Conservation (phyloP, 306 rosid genomes). For the Lathyrus sativus region DNA sequence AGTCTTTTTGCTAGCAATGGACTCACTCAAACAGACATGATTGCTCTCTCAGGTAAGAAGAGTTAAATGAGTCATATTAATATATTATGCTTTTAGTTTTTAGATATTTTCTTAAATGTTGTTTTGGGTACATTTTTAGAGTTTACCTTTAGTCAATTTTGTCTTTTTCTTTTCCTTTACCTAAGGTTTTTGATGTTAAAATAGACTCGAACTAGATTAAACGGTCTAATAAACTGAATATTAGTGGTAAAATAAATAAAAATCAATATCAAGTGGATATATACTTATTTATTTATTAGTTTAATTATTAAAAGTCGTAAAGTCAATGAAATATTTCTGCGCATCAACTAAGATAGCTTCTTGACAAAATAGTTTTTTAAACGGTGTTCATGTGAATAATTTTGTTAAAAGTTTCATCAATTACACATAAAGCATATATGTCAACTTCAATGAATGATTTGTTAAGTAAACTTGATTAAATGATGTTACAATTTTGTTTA, state of each 20-base stretch:
- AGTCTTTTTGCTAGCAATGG: slow-evolving; percentile 56
- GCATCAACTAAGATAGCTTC: too few relatives aligned
- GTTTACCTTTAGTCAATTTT: background rate
- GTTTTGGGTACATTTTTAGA: background rate
- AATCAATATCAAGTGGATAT: too few relatives aligned
- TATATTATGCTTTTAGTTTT: background rate
- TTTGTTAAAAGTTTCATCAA: background rate
- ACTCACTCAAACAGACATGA: slow-evolving; percentile 67
- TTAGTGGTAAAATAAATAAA: too few relatives aligned
- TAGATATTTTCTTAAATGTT: background rate
- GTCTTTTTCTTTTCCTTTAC: too few relatives aligned
- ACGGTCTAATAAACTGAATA: too few relatives aligned
- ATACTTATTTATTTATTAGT: too few relatives aligned
- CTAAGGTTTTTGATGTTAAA: too few relatives aligned
- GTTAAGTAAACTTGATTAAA: background rate
- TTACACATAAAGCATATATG: background rate
- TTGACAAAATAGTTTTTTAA: too few relatives aligned
- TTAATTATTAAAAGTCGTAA: too few relatives aligned
- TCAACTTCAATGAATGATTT: background rate
- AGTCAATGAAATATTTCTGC: too few relatives aligned
- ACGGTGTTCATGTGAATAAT: too few relatives aligned
- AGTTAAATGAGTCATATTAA: background rate
- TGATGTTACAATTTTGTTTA: slow-evolving; percentile 16
- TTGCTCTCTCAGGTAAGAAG: slow-evolving; percentile 76
- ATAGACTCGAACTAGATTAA: too few relatives aligned